These are phyloP conservation scores for Mycosarcoma maydis DNA, from an alignment of 1,284 basidiomycete species.

Conservation along the genomic window DNA sequence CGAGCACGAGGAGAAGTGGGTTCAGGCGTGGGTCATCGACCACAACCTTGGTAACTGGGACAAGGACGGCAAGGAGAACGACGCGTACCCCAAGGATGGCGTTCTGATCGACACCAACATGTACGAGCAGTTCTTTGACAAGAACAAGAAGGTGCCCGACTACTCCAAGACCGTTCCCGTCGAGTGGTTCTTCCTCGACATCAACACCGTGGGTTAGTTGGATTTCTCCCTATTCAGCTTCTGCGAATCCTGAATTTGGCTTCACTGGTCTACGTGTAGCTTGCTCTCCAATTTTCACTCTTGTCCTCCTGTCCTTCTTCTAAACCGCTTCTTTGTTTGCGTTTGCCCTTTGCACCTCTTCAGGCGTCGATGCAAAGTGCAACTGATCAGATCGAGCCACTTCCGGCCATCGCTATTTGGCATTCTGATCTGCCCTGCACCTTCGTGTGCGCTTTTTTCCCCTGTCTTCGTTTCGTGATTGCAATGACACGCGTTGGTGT, in stretches of 20 bases:
- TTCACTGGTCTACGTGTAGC: background rate
- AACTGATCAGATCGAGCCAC: too few species aligned
- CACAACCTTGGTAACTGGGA: constrained; percentile 24
- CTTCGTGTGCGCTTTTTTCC: too few species aligned
- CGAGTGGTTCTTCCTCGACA: constrained; percentile 49
- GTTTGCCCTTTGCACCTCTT: too few species aligned
- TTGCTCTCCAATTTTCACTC: background rate
- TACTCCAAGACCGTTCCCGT: background rate
- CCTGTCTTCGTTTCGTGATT: too few species aligned
- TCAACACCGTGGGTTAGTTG: constrained; percentile 33
- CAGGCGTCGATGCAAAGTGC: too few species aligned
- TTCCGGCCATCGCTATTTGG: too few species aligned
- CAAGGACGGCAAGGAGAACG: constrained; percentile 2
- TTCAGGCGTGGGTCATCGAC: constrained; percentile 29
- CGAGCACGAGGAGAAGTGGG: constrained; percentile 25
- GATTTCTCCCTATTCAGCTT: too few species aligned
- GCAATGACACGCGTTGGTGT: constrained; percentile 3
- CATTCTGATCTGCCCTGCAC: too few species aligned
- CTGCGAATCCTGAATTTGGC: background rate
- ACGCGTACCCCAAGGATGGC: constrained; percentile 7
- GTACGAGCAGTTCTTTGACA: constrained; percentile 27
- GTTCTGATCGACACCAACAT: constrained; percentile 30
- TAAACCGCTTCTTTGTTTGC: too few species aligned
- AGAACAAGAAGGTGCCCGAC: constrained; percentile 7
- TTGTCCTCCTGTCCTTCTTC: too few species aligned